Percentiles rank a stretch among this genome's conserved stretches.
These are phyloP conservation scores for Fusarium cyanostomum DNA, from an alignment of 2,329 filamentous ascomycete species.

Conservation along the genomic window DNA sequence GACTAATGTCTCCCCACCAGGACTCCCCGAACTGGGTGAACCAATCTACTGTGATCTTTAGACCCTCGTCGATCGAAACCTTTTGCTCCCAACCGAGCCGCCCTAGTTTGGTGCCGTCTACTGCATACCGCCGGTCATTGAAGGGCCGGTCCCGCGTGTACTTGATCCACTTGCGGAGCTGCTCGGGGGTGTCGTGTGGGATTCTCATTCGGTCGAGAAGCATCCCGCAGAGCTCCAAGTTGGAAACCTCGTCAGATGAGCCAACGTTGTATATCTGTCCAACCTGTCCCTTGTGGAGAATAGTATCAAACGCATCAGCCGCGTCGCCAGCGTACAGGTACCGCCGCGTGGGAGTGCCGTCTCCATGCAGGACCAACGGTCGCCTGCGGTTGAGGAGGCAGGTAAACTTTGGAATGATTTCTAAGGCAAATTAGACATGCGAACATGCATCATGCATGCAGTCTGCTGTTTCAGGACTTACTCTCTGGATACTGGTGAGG, in stretches of 20 bases:
- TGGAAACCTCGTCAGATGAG: constrained; percentile 80
- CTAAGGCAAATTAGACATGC: constrained; percentile 52
- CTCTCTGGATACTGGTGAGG: constrained; percentile 87
- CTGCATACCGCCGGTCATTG: constrained; percentile 78
- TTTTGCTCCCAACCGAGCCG: constrained; percentile 75
- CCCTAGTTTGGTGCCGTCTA: constrained; percentile 74
- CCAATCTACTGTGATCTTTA: constrained; percentile 74
- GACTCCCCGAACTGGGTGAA: constrained; percentile 71
- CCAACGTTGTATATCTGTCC: constrained; percentile 86
- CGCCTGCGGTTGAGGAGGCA: constrained; percentile 73
- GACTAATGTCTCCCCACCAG: constrained; percentile 78
- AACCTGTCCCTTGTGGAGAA: constrained; percentile 78
- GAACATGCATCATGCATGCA: background rate
- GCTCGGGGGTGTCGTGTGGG: constrained; percentile 57
- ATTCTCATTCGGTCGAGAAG: constrained; percentile 72
- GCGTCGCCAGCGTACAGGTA: constrained; percentile 84
- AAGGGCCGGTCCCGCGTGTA: constrained; percentile 82
- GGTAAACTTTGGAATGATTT: constrained; percentile 86
- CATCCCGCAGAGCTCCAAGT: constrained; percentile 72
- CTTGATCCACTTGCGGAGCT: constrained; percentile 72
- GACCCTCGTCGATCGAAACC: constrained; percentile 70
- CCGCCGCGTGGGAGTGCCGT: constrained; percentile 76
- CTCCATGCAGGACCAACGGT: constrained; percentile 78
- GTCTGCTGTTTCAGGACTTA: constrained; percentile 53
- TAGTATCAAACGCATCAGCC: constrained; percentile 83